Evolutionary conservation across 805 yeast genomes (phyloP).

Genomic region (Candida incommunis): DNA sequence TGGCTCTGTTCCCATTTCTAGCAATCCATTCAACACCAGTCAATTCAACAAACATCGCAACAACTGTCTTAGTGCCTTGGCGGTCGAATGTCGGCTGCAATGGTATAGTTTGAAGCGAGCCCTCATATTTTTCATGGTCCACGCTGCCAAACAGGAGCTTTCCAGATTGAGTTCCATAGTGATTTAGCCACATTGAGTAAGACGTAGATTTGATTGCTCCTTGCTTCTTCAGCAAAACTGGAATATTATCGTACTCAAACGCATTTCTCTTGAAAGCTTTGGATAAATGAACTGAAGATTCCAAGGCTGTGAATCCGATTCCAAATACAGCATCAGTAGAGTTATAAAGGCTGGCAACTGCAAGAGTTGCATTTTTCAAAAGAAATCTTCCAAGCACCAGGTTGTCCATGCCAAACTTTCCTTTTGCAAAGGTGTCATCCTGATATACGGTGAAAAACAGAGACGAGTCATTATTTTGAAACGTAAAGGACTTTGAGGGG

Average conservation of each 20-base stretch:
- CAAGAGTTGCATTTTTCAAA: conserved; percentile 46
- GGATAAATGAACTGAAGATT: conserved; percentile 18
- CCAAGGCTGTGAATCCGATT: conserved; percentile 22
- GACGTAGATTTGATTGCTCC: conserved; percentile 28
- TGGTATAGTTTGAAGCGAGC: conserved; percentile 17
- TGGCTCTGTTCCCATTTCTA: not conserved
- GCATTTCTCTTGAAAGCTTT: conserved; percentile 5
- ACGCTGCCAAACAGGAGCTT: conserved; percentile 25
- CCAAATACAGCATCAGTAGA: conserved; percentile 42
- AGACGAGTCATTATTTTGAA: conserved; percentile 4
- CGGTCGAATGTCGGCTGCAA: conserved; percentile 4
- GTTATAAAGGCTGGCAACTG: conserved; percentile 53
- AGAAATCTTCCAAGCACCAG: conserved; percentile 36
- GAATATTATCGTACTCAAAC: conserved; percentile 17
- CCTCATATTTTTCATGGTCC: conserved; percentile 24
- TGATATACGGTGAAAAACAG: conserved; percentile 19
- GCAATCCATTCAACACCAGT: not conserved
- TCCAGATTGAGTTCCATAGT: conserved; percentile 19
- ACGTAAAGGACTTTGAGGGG: conserved; percentile 18
- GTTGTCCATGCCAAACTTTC: conserved; percentile 35
- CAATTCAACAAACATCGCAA: not conserved
- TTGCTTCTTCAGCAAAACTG: conserved; percentile 20
- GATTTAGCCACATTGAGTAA: conserved; percentile 33
- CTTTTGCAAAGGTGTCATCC: conserved; percentile 36
- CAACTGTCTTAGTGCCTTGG: not conserved